phyloP scores from a whole-genome alignment of 345 rosid genomes.

The Eucalyptus marginata region DNA sequence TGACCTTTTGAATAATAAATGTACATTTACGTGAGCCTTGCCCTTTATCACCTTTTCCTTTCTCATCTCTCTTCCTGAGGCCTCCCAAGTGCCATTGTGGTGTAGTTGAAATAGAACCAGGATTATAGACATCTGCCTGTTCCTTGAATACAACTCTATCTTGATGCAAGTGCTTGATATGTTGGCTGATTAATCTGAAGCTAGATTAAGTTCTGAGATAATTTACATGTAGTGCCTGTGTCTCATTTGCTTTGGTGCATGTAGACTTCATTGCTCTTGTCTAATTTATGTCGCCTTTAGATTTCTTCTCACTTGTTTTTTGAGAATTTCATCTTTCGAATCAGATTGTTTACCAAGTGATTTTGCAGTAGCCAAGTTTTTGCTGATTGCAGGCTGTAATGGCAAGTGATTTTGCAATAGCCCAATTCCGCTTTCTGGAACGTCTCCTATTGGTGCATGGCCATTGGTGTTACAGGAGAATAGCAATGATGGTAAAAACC shows the following conservation, averaged over 20 bases:
- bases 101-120: rapidly evolving
- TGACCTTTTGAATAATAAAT: background rate
- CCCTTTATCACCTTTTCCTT: background rate
- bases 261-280: background rate
- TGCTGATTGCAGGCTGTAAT: conserved; percentile 62
- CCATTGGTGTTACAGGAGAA: conserved; percentile 96
- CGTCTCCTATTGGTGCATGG: conserved; percentile 85
- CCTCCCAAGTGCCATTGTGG: background rate
- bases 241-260: background rate
- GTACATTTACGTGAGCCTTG: background rate
- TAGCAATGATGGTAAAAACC: conserved; percentile 70
- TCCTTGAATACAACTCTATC: background rate
- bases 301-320: background rate
- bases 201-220: background rate
- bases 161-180: background rate
- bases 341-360: background rate
- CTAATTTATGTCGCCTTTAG: background rate
- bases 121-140: background rate
- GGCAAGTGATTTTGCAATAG: conserved; percentile 92
- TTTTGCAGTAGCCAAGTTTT: background rate
- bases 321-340: background rate
- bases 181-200: background rate
- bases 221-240: background rate
- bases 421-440: conserved; percentile 77
- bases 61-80: background rate